phyloP scores from a whole-genome alignment of 305 asterid species.

The Fraxinus xanthoxyloides region DNA sequence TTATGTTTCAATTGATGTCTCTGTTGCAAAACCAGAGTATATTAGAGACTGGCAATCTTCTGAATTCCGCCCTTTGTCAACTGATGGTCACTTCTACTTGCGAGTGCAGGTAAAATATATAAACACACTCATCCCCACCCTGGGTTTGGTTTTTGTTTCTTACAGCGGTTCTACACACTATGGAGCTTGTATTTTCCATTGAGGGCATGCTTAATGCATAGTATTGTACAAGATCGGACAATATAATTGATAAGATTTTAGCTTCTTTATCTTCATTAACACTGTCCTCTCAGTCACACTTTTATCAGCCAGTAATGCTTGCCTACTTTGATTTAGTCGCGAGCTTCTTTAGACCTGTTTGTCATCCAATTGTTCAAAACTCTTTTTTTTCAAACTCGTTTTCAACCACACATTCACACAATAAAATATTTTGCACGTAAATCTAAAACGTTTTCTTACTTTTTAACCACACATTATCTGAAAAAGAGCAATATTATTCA shows the following conservation, averaged over 20 bases:
- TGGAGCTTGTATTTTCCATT: background rate
- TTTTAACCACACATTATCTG: too few relatives aligned
- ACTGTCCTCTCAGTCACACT: background rate
- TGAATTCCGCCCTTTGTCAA: constrained; percentile 36
- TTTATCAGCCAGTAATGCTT: background rate
- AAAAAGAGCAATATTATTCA: too few relatives aligned
- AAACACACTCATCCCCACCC: background rate
- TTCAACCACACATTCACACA: too few relatives aligned
- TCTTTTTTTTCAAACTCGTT: too few relatives aligned
- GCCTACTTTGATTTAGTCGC: background rate
- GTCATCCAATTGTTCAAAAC: too few relatives aligned
- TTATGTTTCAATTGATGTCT: constrained; percentile 50
- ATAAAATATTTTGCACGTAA: too few relatives aligned
- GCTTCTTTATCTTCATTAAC: background rate
- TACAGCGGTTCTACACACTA: background rate
- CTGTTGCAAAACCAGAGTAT: constrained; percentile 53
- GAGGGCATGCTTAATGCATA: background rate
- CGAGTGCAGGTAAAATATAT: constrained; percentile 49
- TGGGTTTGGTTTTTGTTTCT: background rate
- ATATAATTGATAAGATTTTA: background rate
- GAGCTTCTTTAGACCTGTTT: background rate
- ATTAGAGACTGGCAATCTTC: constrained; percentile 46
- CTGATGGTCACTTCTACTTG: constrained; percentile 50
- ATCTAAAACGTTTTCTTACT: too few relatives aligned
- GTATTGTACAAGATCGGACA: background rate